Percentiles rank a stretch among this genome's conserved stretches.
Conservation (phyloP, 345 rosid species). For the Lepidium didymum region DNA sequence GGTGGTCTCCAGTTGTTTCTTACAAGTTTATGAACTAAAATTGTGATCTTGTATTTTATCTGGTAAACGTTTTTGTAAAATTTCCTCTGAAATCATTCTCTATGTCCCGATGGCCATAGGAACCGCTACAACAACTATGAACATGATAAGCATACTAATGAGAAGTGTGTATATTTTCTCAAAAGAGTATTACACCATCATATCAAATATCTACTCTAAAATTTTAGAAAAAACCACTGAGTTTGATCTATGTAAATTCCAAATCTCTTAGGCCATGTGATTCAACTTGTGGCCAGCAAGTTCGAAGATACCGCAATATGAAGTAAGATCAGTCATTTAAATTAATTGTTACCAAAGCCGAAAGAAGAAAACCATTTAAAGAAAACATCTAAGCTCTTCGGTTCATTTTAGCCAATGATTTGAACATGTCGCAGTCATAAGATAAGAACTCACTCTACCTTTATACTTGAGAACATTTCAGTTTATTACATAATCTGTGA, state of each 20-base stretch:
- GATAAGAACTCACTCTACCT: background rate
- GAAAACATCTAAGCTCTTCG: background rate
- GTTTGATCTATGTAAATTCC: too few species aligned
- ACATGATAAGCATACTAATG: conserved; percentile 62
- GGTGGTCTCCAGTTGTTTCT: background rate
- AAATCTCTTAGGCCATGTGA: too few species aligned
- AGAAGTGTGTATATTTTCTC: too few species aligned
- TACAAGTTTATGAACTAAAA: background rate
- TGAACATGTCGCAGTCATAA: background rate
- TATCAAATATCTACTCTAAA: too few species aligned
- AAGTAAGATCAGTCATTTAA: background rate
- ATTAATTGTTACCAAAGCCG: background rate
- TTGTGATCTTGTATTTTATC: background rate
- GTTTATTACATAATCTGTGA: too few species aligned
- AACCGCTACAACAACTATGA: conserved; percentile 59
- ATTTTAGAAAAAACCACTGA: too few species aligned
- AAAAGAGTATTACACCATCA: too few species aligned
- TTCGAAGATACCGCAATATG: too few species aligned
- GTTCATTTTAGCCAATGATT: background rate
- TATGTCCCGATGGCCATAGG: conserved; percentile 73
- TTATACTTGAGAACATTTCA: too few species aligned
- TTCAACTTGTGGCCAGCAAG: too few species aligned
- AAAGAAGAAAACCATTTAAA: background rate
- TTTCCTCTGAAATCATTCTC: conserved; percentile 35
- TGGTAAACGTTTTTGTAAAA: background rate